Evolutionary conservation across 345 rosid genomes (phyloP), one percentile per base, ranked within the genome.

Genomic region (Moricandia arvensis): DNA sequence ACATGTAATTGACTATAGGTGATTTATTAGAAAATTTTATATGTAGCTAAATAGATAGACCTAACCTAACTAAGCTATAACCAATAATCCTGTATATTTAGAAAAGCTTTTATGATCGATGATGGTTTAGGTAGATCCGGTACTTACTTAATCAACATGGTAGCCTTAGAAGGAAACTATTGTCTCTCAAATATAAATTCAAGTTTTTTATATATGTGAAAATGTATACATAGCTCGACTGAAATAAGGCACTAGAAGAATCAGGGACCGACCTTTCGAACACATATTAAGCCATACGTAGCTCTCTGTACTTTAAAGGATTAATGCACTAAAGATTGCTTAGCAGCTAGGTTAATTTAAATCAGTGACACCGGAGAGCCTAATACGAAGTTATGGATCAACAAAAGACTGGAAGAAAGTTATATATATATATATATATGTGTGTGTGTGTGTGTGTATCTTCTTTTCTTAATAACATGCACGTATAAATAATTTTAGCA

Each of bases 51-150:
- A 18, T 53, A 54, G 74, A 35, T 68, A 61, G 63, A 75, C 57
- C 57, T 60, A 68, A 68, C 34, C 62, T 35, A 49, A 35, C 57
- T 60, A 68, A 68, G 47, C 72, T 59, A 47, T 47, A 29, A 21
- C 61, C 37, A 66, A 73, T 54, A 73, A 35, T 54, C 66, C 2
- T 26, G 43, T 30, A 66, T 5, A 66, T 37, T 30, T 74, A 74
- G 66, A 41, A 66, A 58, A 41, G 27, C 35, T 58, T 74, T 74
- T 66, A 43, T 21, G 72, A 58, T 66, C 69, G 62, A 34, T 37
- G 64, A 38, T 73, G 33, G 66, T 58, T 43, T 57, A 66, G 72
- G 72, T 74, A 45, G 58, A 74, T 58, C 35, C 38, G 2, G 16
- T 15, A 53, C 72, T 61, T 49, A 3, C 35, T 43, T 65, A 66